Percentiles rank a stretch among this genome's conserved stretches.
Conservation (phyloP, 805 yeast genomes). For the Suhomyces prunicola region DNA sequence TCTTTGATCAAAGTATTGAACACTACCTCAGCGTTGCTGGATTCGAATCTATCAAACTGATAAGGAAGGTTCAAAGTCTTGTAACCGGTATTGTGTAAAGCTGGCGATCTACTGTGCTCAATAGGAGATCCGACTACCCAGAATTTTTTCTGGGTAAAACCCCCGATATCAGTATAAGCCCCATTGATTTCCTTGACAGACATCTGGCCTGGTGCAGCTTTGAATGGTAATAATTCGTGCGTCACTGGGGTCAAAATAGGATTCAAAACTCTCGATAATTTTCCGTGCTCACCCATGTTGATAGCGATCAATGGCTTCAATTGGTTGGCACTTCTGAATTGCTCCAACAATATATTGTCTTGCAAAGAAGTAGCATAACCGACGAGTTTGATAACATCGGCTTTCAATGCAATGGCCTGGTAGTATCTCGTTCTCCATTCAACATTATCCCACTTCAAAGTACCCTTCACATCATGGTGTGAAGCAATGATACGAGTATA, state of each 20-base stretch:
- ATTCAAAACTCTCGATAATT: conserved; percentile 75
- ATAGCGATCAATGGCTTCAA: conserved; percentile 72
- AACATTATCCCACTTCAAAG: conserved; percentile 58
- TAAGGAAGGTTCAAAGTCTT: conserved; percentile 75
- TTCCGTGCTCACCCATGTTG: conserved; percentile 76
- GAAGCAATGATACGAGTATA: conserved; percentile 77
- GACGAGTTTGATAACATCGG: conserved; percentile 79
- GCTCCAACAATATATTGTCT: conserved; percentile 72
- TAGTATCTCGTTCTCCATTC: conserved; percentile 76
- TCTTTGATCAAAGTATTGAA: conserved; percentile 46
- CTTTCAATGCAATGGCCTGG: conserved; percentile 60
- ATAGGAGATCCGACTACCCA: conserved; percentile 82
- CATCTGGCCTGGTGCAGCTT: conserved; percentile 81
- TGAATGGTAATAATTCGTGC: conserved; percentile 58
- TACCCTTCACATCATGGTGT: conserved; percentile 70
- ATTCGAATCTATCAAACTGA: conserved; percentile 62
- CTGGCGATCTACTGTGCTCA: conserved; percentile 85
- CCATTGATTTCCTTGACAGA: conserved; percentile 63
- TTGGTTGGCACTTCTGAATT: conserved; percentile 57
- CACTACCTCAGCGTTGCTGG: conserved; percentile 59
- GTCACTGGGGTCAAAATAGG: conserved; percentile 80
- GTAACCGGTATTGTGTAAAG: conserved; percentile 79
- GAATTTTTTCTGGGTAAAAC: conserved; percentile 53
- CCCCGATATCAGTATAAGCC: conserved; percentile 58
- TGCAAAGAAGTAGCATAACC: conserved; percentile 63